Evolutionary conservation across 768 basidiomycete species (phyloP).

Genomic region (Leccinum rimulosum): DNA sequence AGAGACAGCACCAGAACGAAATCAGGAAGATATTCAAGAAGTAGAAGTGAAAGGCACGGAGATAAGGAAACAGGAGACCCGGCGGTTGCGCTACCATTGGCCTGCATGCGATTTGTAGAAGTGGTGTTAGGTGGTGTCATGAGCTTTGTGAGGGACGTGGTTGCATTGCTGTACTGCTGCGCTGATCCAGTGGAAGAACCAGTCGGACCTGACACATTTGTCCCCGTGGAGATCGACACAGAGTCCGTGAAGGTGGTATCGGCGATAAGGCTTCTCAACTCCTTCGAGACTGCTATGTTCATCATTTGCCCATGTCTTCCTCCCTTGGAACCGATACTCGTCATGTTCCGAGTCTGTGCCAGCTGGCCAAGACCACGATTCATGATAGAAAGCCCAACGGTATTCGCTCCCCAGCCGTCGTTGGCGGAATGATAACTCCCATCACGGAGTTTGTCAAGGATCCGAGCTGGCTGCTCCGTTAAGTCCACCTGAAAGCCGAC

Average conservation of each 20-base stretch:
- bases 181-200: constrained; percentile 9
- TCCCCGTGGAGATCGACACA: constrained; percentile 42
- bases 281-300: constrained; percentile 46
- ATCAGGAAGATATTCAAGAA: constrained; percentile 67
- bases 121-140: constrained; percentile 16
- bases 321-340: constrained; percentile 20
- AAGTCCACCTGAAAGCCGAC: constrained; percentile 97
- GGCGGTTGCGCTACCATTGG: constrained; percentile 17
- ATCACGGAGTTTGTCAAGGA: constrained; percentile 73
- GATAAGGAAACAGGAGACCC: constrained; percentile 45
- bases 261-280: constrained; percentile 47
- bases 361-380: constrained; percentile 11
- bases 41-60: constrained; percentile 35
- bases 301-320: constrained; percentile 27
- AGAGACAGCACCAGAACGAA: constrained; percentile 90
- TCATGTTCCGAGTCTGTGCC: constrained; percentile 18
- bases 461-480: constrained; percentile 79
- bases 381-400: not conserved
- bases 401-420: constrained; percentile 34
- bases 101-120: constrained; percentile 15
- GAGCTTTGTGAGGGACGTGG: constrained; percentile 21
- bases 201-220: constrained; percentile 34
- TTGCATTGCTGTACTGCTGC: constrained; percentile 10
- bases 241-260: constrained; percentile 48
- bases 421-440: constrained; percentile 71